Evolutionary conservation across 306 rosid species (phyloP), one percentile per base, ranked within the genome.

Genomic region (Hylodesmum podocarpum): DNA sequence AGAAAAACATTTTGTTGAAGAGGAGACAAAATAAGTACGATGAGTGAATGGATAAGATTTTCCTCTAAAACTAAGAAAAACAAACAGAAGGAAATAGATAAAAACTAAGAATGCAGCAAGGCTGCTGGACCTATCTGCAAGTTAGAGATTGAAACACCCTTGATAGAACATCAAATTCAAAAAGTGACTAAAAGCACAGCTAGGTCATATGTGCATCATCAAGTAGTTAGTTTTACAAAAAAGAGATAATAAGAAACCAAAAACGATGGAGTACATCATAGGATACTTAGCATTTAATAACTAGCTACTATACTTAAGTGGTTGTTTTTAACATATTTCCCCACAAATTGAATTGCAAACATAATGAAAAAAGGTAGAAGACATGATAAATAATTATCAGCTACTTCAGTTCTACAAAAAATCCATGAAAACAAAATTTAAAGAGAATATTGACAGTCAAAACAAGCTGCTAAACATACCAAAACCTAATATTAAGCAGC

Each of bases 401-500:
- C 46, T 15, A 72, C 27, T 80, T 78, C 58, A 72, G 11, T 37
- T 50, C 54, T 12, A 62, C 19, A 59, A 61, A 61, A 15, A 73
- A 51, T 68, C 29, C 63, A 28, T 16, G 36, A 31, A 24, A 40
- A 41, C 16, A 77, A 74, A 66, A 59, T 13, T 61, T 8, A 18
- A 66, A n/a, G 15, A 62, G 76, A 55, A 46, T 19, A 70, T 41
- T 14, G 51, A 66, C 80, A 36, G 51, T 31, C 18, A 46, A 74
- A 75, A 10, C 34, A 25, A 83, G 36, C 22, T 43, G 31, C 74
- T 47, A 24, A 39, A 81, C 98, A 64, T 91, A 96, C 99, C 99
- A 70, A 96, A 88, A 6, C 98, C 99, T 83, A 96, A 88, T 71
- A 93, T 80, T 84, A 87, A 65, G 88, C 98, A 89, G 91, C 99